Conservation (phyloP, 2,329 filamentous ascomycete species). For the Cryphonectria naterciae region DNA sequence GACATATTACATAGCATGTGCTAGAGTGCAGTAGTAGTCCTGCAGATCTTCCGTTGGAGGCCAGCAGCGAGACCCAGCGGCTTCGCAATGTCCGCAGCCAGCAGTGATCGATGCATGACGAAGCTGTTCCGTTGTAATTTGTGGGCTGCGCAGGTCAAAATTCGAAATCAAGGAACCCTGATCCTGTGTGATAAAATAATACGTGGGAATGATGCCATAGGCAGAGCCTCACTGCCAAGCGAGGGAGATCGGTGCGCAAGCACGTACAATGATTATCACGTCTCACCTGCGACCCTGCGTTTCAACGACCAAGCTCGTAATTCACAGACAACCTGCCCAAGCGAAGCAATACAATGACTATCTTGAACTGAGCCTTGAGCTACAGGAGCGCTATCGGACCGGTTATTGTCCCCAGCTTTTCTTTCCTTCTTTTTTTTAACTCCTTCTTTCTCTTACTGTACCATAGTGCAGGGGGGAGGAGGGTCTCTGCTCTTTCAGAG, state of each 20-base stretch:
- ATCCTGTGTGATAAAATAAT: not conserved
- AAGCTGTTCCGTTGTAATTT: not conserved
- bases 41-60: not conserved
- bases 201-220: not conserved
- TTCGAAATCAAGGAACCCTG: not conserved
- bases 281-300: not conserved
- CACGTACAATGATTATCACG: not conserved
- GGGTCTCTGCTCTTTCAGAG: not conserved
- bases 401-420: not conserved
- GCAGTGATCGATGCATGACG: not conserved
- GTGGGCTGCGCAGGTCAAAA: not conserved
- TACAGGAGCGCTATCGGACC: not conserved
- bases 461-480: not conserved
- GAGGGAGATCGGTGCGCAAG: not conserved
- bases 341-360: not conserved
- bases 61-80: not conserved
- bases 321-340: not conserved
- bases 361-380: not conserved
- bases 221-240: not conserved
- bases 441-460: not conserved
- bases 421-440: not conserved
- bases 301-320: not conserved
- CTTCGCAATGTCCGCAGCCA: not conserved
- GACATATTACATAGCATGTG: not conserved
- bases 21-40: not conserved